These are phyloP conservation scores for Irpex rosettiformis DNA, from an alignment of 1,284 basidiomycete species.

Conservation along the genomic window DNA sequence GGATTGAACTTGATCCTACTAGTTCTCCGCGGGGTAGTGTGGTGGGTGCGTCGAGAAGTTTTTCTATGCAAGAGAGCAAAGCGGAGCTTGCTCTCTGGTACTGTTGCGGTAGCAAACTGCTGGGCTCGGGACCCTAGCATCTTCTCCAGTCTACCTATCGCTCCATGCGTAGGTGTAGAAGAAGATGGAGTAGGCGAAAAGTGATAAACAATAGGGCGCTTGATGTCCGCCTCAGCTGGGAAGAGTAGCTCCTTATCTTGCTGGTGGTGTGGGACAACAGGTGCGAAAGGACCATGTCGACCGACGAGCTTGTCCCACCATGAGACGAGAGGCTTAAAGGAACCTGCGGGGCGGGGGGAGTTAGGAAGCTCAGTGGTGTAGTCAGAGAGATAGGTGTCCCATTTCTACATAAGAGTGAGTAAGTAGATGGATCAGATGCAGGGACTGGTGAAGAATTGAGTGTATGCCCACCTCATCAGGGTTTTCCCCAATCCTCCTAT, in stretches of 20 bases:
- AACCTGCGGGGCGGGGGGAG: conserved; percentile 35
- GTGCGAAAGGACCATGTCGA: conserved; percentile 16
- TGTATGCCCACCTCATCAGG: conserved; percentile 60
- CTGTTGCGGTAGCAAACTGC: neutral
- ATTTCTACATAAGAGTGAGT: conserved; percentile 42
- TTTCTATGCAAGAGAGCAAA: conserved; percentile 22
- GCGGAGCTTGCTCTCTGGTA: neutral
- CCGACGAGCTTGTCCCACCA: conserved; percentile 50
- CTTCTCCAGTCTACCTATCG: no score
- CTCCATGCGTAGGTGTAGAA: no score
- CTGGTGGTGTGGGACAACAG: conserved; percentile 17
- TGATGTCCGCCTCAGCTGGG: conserved; percentile 29
- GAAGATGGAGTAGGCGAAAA: no score
- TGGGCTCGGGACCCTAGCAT: neutral
- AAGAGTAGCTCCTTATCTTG: conserved; percentile 18
- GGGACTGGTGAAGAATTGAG: neutral
- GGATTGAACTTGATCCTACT: conserved; percentile 48
- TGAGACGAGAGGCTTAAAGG: conserved; percentile 43
- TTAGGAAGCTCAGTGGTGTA: conserved; percentile 49
- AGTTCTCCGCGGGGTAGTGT: conserved; percentile 16
- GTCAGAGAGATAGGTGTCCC: conserved; percentile 62
- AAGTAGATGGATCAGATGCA: neutral
- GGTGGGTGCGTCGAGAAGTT: conserved; percentile 10
- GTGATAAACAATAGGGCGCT: conserved; percentile 23
- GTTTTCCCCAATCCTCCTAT: conserved; percentile 54